Conservation (phyloP, 2,329 filamentous ascomycete genomes). For the Venturia pyrina region DNA sequence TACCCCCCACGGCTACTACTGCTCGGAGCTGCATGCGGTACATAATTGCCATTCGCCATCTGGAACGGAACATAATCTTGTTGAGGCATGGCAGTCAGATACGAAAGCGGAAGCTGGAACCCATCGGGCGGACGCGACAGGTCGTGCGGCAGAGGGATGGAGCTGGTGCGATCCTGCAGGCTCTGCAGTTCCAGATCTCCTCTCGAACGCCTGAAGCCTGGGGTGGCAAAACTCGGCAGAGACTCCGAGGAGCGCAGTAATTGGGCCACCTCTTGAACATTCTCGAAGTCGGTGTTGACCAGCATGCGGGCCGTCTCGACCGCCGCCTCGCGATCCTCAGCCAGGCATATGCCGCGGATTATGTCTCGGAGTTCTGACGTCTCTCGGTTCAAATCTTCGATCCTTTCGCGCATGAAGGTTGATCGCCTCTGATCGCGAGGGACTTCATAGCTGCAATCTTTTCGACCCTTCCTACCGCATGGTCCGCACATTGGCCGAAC, state of each 20-base stretch:
- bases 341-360: not conserved
- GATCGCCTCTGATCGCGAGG: constrained; percentile 15
- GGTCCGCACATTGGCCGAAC: constrained; percentile 14
- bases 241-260: not conserved
- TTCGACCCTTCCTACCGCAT: constrained; percentile 13
- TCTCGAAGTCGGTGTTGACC: not conserved
- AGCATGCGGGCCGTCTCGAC: not conserved
- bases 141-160: not conserved
- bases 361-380: constrained; percentile 4
- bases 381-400: constrained; percentile 9
- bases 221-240: not conserved
- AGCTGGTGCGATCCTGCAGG: not conserved
- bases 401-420: constrained; percentile 14
- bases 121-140: not conserved
- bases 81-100: not conserved
- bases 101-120: not conserved
- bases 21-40: not conserved
- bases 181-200: not conserved
- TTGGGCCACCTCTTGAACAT: not conserved
- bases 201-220: not conserved
- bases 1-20: not conserved
- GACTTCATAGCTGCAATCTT: constrained; percentile 16
- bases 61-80: not conserved
- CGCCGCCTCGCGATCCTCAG: not conserved
- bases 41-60: not conserved